These are phyloP conservation scores for Amborella trichopoda DNA, from an alignment of 164 flowering plant species.

Conservation along the genomic window DNA sequence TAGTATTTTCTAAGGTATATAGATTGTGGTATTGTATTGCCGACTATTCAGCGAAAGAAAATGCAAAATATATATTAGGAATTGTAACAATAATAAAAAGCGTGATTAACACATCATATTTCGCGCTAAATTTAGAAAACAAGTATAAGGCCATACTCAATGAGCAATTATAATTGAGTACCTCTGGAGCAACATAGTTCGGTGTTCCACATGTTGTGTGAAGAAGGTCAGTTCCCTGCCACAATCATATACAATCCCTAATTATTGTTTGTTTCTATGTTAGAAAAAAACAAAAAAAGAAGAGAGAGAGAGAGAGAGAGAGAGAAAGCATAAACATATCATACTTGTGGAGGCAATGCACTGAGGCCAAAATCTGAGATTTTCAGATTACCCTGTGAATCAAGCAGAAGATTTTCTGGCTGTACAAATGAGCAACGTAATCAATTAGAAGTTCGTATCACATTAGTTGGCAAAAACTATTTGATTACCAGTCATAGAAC, in stretches of 20 bases:
- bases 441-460: conserved; percentile 9
- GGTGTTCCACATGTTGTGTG: conserved; percentile 99
- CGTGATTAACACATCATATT: too few relatives aligned
- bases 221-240: conserved; percentile 77
- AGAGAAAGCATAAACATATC: too few relatives aligned
- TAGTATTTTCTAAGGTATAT: too few relatives aligned
- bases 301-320: not conserved
- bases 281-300: not conserved
- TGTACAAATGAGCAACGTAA: conserved; percentile 18
- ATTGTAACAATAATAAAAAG: too few relatives aligned
- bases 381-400: conserved; percentile 83
- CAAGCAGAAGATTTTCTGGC: conserved; percentile 98
- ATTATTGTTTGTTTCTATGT: not conserved
- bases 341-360: conserved; percentile 75
- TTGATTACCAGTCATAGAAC: conserved; percentile 7
- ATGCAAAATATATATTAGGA: too few relatives aligned
- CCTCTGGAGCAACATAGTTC: conserved; percentile 99
- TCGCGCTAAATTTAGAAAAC: too few relatives aligned
- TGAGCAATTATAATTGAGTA: conserved; percentile 17
- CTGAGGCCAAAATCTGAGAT: conserved; percentile 99
- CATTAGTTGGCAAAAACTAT: conserved; percentile 3
- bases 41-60: too few relatives aligned
- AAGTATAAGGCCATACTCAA: too few relatives aligned
- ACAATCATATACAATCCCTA: conserved; percentile 2
- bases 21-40: too few relatives aligned